These are phyloP conservation scores for Calonectria henricotiae DNA, from an alignment of 2,329 filamentous ascomycete genomes.

Conservation along the genomic window DNA sequence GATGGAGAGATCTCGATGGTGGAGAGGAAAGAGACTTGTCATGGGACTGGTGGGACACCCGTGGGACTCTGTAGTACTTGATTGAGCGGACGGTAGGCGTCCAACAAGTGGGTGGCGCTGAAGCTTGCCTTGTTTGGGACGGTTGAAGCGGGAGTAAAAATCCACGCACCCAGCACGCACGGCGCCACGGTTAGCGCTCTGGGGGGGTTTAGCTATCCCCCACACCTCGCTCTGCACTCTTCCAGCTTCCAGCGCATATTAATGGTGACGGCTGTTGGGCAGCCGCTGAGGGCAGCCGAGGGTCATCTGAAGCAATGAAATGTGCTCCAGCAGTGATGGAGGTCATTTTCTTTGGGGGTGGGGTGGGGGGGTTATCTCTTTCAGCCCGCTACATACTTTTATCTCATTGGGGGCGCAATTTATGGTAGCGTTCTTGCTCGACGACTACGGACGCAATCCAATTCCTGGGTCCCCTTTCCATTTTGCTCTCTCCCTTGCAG, in stretches of 20 bases:
- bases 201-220: constrained; percentile 21
- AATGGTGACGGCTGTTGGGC: constrained; percentile 11
- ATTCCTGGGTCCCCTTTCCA: neutral
- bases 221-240: neutral
- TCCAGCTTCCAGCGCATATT: constrained; percentile 5
- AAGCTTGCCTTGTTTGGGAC: constrained; percentile 10
- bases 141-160: constrained; percentile 21
- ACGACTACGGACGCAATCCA: neutral
- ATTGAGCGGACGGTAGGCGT: constrained; percentile 14
- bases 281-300: constrained; percentile 9
- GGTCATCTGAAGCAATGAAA: constrained; percentile 2
- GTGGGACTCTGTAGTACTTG: constrained; percentile 25
- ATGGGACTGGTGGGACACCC: constrained; percentile 21
- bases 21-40: constrained; percentile 31
- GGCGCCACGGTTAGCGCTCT: constrained; percentile 14
- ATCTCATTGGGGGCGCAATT: constrained; percentile 10
- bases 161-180: constrained; percentile 22
- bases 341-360: neutral
- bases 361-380: neutral
- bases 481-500: constrained; percentile 19
- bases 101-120: constrained; percentile 22
- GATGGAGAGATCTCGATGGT: constrained; percentile 23
- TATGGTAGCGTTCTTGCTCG: neutral
- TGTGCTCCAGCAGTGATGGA: neutral
- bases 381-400: constrained; percentile 17